Percentiles rank a stretch among this genome's conserved stretches.
Evolutionary conservation across 768 basidiomycete genomes (phyloP).

Genomic region (Trametes punicea): DNA sequence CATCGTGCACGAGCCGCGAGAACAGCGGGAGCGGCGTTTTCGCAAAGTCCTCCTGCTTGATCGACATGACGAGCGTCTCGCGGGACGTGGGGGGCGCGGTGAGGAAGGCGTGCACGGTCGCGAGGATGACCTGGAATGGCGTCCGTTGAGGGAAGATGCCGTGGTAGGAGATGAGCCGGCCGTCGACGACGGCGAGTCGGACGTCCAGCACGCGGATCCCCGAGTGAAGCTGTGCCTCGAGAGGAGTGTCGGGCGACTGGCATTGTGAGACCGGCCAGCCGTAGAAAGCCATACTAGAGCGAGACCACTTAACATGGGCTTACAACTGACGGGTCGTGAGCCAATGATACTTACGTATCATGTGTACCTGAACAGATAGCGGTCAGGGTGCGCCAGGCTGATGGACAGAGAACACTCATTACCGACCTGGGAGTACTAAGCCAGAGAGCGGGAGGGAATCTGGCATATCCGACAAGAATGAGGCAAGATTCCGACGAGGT

Average conservation of each 20-base stretch:
- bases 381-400: constrained; percentile 7
- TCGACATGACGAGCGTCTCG: constrained; percentile 81
- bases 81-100: constrained; percentile 48
- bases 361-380: constrained; percentile 62
- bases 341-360: constrained; percentile 51
- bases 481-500: constrained; percentile 53
- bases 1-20: constrained; percentile 61
- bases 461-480: constrained; percentile 61
- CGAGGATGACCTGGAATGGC: constrained; percentile 63
- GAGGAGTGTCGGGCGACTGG: constrained; percentile 59
- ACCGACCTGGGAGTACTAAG: constrained; percentile 72
- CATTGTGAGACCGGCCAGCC: constrained; percentile 89
- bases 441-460: constrained; percentile 68
- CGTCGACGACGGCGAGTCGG: constrained; percentile 65
- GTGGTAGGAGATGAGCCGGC: constrained; percentile 74
- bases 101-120: constrained; percentile 61
- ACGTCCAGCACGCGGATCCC: constrained; percentile 85
- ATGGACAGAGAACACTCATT: neutral
- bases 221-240: constrained; percentile 64
- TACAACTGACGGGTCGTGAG: neutral
- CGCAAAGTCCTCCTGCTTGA: constrained; percentile 82
- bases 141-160: constrained; percentile 69
- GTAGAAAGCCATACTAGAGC: constrained; percentile 70
- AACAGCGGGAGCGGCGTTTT: constrained; percentile 47
- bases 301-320: constrained; percentile 10